These are phyloP conservation scores for Leccinum aurantiacum DNA, from an alignment of 768 basidiomycete species.

Conservation along the genomic window DNA sequence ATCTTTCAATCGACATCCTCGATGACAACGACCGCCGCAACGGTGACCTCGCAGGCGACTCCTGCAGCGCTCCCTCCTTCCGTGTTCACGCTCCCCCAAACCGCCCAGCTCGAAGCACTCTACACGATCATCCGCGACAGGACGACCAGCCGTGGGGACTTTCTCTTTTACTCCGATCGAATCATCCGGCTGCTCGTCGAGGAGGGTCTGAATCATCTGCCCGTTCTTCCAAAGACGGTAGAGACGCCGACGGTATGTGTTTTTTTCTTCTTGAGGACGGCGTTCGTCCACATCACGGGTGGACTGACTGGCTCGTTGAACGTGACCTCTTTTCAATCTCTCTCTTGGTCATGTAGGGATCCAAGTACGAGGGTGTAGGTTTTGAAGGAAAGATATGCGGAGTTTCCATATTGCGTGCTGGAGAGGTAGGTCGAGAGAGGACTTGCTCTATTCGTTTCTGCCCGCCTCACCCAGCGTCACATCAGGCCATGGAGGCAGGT, in stretches of 20 bases:
- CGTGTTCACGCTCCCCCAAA: slow-evolving; percentile 87
- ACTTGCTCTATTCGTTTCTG: neutral
- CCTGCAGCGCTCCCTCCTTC: slow-evolving; percentile 62
- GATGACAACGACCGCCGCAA: slow-evolving; percentile 14
- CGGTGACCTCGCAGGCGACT: slow-evolving; percentile 33
- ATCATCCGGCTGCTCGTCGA: slow-evolving; percentile 84
- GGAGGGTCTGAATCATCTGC: slow-evolving; percentile 86
- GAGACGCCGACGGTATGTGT: slow-evolving; percentile 76
- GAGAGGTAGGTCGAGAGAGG: slow-evolving; percentile 59
- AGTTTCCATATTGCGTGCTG: slow-evolving; percentile 91
- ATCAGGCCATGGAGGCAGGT: slow-evolving; percentile 97
- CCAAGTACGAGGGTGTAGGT: slow-evolving; percentile 84
- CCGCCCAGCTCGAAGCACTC: slow-evolving; percentile 90
- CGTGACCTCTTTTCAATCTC: neutral
- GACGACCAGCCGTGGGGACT: slow-evolving; percentile 87
- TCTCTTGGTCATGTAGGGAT: slow-evolving; percentile 48
- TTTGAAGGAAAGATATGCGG: slow-evolving; percentile 98
- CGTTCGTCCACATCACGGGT: slow-evolving; percentile 27
- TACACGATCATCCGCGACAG: slow-evolving; percentile 94
- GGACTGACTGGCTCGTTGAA: neutral
- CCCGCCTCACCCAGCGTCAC: neutral
- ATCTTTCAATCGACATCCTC: neutral
- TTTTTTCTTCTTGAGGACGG: neutral
- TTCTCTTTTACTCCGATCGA: slow-evolving; percentile 92
- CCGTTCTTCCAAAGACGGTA: slow-evolving; percentile 72